Base-by-base conservation (phyloP, 2,329 filamentous ascomycete species). In the Camptophora hylomeconis region DNA sequence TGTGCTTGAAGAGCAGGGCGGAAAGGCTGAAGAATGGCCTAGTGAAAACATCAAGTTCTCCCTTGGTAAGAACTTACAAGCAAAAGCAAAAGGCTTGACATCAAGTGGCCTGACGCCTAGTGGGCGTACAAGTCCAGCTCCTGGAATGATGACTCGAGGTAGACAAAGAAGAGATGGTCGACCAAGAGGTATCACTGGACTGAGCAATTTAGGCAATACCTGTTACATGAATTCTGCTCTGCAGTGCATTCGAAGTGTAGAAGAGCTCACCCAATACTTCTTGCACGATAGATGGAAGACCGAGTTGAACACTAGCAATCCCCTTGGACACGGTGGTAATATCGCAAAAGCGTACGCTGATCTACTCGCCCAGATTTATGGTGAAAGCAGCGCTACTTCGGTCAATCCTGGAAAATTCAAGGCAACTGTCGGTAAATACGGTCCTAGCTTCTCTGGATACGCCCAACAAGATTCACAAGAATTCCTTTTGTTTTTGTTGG, bases 221-320 rank as follows among this genome's bases (percentile, higher is more conserved):
- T 98, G 89, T 57, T 98, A 98, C 58, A 94, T 95, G 86, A 95
- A 95, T 54, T 93, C 87, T 13, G 89, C 89, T 7, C 63, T 95
- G 31, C 89, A 98, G 51, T 98, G 89, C 51, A 72, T 98, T 28
- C 75, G 87, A 28, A 92, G 82, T 44, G 84, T 94, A 0, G 82
- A 93, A 49, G 89, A 98, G 54, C 60, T 98, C 39, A 87, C 83
- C 4, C 76, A 84, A 46, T 98, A 93, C 54, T 95, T 98, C 54
- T 56, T 94, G 27, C 59, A 70, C 28, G 68, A 75, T 35, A 69
- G 76, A 37, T 84, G 81, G 56, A 72, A 78, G 45, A 60, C 66
- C 28, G 87, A 98, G 46, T 67, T 95, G 41, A 98, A 98, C 52
- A 65, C 70, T 24, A 68, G 72, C 37, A 98, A 98, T 46, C 78